Percentiles rank a stretch among this genome's conserved stretches.
Conservation (phyloP, 179 eudicot species). For the Pouteria campechiana region DNA sequence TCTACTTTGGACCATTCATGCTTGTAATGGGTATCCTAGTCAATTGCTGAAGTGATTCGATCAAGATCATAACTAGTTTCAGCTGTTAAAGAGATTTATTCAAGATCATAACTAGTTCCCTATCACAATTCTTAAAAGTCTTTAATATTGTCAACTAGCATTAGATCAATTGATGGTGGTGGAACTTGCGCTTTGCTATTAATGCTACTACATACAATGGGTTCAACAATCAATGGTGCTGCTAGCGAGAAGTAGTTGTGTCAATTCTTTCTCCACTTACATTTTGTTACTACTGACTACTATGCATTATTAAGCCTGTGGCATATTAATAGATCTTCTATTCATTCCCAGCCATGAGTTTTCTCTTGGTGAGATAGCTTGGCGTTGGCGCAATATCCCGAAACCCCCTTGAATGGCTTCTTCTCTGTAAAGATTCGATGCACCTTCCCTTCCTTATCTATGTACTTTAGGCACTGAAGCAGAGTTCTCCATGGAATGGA, state of each 20-base stretch:
- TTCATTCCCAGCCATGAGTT: not conserved
- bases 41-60: too few relatives aligned
- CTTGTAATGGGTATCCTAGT: too few relatives aligned
- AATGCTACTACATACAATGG: not conserved
- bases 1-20: too few relatives aligned
- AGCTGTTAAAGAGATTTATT: too few relatives aligned
- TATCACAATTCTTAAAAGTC: not conserved
- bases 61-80: not conserved
- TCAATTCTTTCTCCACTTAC: not conserved
- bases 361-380: too few relatives aligned
- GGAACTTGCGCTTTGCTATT: not conserved
- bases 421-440: too few relatives aligned
- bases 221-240: not conserved
- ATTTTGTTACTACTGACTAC: not conserved
- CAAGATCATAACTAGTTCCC: not conserved
- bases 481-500: too few relatives aligned
- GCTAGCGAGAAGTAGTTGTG: not conserved
- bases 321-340: not conserved
- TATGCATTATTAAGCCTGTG: not conserved
- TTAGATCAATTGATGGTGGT: not conserved
- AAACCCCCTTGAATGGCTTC: too few relatives aligned
- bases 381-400: too few relatives aligned
- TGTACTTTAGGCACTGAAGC: too few relatives aligned
- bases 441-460: too few relatives aligned
- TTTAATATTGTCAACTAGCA: not conserved